A percentile compares a stretch with the other conserved stretches of the same genome.
phyloP scores from a whole-genome alignment of 805 yeast species.

The Candida coleopterorum region DNA sequence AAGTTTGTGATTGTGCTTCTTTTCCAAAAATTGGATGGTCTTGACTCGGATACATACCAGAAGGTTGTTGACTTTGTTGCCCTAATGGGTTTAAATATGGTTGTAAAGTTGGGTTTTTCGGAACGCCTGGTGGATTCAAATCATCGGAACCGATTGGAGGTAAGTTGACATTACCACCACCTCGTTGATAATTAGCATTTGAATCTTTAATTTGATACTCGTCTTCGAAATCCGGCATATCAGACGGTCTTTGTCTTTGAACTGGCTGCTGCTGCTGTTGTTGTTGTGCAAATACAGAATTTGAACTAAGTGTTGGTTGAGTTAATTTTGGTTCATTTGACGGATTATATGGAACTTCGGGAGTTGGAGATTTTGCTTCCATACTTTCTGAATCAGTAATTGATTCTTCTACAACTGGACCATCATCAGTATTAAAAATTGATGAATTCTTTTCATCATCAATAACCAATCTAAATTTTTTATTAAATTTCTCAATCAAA shows the following conservation, averaged over 20 bases:
- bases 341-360: slow-evolving; percentile 5
- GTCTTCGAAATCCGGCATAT: slow-evolving; percentile 51
- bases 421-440: slow-evolving; percentile 5
- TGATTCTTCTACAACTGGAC: slow-evolving; percentile 7
- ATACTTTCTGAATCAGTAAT: slow-evolving; percentile 5
- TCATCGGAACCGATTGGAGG: slow-evolving; percentile 48
- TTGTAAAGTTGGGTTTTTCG: slow-evolving; percentile 36
- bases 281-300: background rate
- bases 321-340: background rate
- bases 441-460: slow-evolving; percentile 9
- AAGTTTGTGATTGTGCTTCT: slow-evolving; percentile 17
- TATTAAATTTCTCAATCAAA: slow-evolving; percentile 18
- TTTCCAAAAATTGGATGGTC: slow-evolving; percentile 48
- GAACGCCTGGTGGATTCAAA: slow-evolving; percentile 42
- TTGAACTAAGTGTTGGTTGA: background rate
- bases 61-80: background rate
- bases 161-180: background rate
- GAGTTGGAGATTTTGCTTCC: slow-evolving; percentile 6
- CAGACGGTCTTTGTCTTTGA: slow-evolving; percentile 17
- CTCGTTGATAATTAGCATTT: slow-evolving; percentile 1
- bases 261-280: background rate
- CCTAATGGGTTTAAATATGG: slow-evolving; percentile 41
- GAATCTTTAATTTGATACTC: slow-evolving; percentile 38
- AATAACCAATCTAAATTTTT: slow-evolving; percentile 8
- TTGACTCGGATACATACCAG: slow-evolving; percentile 44